Base-by-base conservation (phyloP, 2,329 filamentous ascomycete genomes). In the Calonectria leucothoes region DNA sequence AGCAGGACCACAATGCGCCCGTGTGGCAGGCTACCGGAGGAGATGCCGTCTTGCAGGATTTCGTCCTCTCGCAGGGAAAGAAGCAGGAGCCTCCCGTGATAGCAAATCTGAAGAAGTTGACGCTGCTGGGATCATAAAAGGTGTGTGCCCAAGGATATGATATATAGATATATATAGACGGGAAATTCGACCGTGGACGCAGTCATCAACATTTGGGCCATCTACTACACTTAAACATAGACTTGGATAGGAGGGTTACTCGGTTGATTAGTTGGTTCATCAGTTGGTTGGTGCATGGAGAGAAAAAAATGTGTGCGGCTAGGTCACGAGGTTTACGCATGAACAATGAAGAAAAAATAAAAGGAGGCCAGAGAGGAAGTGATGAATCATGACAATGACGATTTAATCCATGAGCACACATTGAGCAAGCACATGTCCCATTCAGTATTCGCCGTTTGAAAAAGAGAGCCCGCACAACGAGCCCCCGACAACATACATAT, bases 41-140 rank as follows among this genome's bases (percentile, higher is more conserved):
- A 2, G 88, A 89, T 27, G 89, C 87, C 4, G 89, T 91, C 39
- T 78, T 91, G 66, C 85, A 85, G 69, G 89, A 91, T 72, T 88
- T 86, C 74, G 81, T 90, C 59, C 83, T 88, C 72, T 88, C 85
- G 10, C 84, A 82, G 76, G 85, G 83, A 76, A 85, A 86, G 79
- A 86, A 82, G 77, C 84, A 87, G 77, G 85, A 87, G 69, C 84
- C 88, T 42, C 90, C 90, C 29, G 82, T 87, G 14, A 85, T 91
- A n/a, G 84, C 83, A 51, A 82, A 81, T 3, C 83, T 91, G 78
- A 84, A 87, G 80, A 89, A 85, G 81, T 77, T 92, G 66, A 85
- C 87, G 17, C 80, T 92, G 27, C 76, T 91, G 48, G 89, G 88
- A 7, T 89, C 81, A 79, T 82, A 63, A 71, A 33, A 42, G 15